Evolutionary conservation across 495 filamentous ascomycete genomes (phyloP), one percentile per base, ranked within the genome.

Genomic region (Tricharina praecox): DNA sequence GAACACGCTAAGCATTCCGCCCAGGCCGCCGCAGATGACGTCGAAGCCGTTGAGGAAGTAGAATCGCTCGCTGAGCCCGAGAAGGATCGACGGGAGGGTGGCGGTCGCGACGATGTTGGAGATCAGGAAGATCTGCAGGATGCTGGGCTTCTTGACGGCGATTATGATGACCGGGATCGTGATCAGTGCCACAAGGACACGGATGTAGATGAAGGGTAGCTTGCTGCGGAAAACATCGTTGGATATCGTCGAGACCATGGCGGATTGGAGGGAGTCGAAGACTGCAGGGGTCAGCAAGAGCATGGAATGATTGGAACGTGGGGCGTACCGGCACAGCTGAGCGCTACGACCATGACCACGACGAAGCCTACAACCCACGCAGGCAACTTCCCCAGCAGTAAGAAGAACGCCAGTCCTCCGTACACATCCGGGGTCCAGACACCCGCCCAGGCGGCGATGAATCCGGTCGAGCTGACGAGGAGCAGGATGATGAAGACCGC

Each of bases 151-250:
- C 54, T 76, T 78, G 37, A 85, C 67, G 23, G 81, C 81, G 28
- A 85, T 64, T 2, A 80, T 70, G 3, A 81, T 72, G 5, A 77
- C 74, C 3, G 81, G 81, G 55, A 82, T 63, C 51, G 81, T 83
- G 55, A 84, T 49, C 20, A 81, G 47, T 0, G 83, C 67, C 18
- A 85, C 79, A 8, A 68, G 68, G 10, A 49, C 67, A 35, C 81
- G 72, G 41, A 85, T 76, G 53, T 58, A 76, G 74, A 79, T 76
- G 37, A 85, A 70, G 48, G 75, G 75, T 20, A 85, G 70, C 36
- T 68, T 70, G 66, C 85, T 85, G 36, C 78, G 74, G 66, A 84
- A 84, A n/a, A 85, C 50, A 55, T 85, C 81, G 60, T 83, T 84
- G 45, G 76, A 80, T 15, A 74, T 75, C 0, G 75, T 77, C 4